Conservation (phyloP, 2,329 filamentous ascomycete species). For the Aspergillus japonicus region DNA sequence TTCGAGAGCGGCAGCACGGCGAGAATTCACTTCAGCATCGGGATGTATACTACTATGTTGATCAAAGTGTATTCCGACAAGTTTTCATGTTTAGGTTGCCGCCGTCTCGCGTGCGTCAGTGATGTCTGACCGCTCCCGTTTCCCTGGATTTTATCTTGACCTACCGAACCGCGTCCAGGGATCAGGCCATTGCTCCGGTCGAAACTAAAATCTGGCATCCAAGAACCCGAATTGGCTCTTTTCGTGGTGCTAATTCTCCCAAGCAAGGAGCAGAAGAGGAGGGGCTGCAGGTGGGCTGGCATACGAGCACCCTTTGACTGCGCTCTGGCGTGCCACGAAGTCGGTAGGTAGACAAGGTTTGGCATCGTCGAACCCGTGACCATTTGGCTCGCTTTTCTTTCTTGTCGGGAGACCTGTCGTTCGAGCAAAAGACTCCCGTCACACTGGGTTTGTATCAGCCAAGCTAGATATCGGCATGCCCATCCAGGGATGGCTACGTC, state of each 20-base stretch:
- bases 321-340: slow-evolving; percentile 15
- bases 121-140: slow-evolving; percentile 11
- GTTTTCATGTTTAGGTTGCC: slow-evolving; percentile 13
- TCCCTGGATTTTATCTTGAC: background rate
- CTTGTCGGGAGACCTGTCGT: background rate
- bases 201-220: slow-evolving; percentile 10
- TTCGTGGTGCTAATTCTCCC: slow-evolving; percentile 24
- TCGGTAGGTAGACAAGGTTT: background rate
- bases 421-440: background rate
- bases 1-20: background rate
- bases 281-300: background rate
- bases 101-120: slow-evolving; percentile 16
- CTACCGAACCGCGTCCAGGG: background rate
- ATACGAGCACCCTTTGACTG: slow-evolving; percentile 11
- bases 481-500: background rate
- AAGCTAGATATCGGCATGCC: background rate
- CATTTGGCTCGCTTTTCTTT: background rate
- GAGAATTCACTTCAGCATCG: background rate
- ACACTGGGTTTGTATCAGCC: background rate
- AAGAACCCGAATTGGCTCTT: slow-evolving; percentile 16
- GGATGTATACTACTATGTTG: slow-evolving; percentile 3
- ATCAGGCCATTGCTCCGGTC: slow-evolving; percentile 11
- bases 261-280: slow-evolving; percentile 11
- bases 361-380: background rate
- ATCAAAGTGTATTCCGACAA: background rate